Evolutionary conservation across 1,284 basidiomycete genomes (phyloP).

Genomic region (Cryptococcus deneoformans): DNA sequence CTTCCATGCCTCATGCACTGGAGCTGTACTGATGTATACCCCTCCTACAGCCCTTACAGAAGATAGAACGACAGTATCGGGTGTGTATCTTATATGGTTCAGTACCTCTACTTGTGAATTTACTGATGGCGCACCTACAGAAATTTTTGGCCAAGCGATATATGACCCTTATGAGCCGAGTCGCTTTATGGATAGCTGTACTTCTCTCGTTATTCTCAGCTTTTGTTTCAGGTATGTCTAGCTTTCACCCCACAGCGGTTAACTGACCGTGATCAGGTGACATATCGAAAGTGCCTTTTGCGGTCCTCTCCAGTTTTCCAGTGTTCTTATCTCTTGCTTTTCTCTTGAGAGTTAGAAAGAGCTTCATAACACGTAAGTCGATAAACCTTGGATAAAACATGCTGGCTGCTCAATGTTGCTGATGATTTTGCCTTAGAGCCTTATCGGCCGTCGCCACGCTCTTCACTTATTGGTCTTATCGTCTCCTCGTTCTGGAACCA

Average conservation of each 20-base stretch:
- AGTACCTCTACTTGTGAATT: neutral
- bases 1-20: neutral
- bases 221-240: constrained; percentile 14
- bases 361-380: constrained; percentile 34
- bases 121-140: constrained; percentile 9
- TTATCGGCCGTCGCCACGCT: constrained; percentile 2
- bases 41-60: constrained; percentile 7
- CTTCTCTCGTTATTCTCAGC: constrained; percentile 1
- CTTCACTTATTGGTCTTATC: constrained; percentile 14
- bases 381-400: constrained; percentile 6
- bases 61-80: constrained; percentile 35
- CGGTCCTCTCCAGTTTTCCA: constrained; percentile 58
- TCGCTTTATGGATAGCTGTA: constrained; percentile 17
- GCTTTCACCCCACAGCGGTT: neutral
- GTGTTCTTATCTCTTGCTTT: constrained; percentile 44
- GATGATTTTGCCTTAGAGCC: constrained; percentile 5
- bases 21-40: neutral
- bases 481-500: constrained; percentile 19
- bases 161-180: constrained; percentile 16
- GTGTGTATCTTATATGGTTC: constrained; percentile 14
- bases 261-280: neutral
- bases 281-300: constrained; percentile 44
- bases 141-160: constrained; percentile 34
- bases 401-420: neutral
- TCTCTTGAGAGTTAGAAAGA: constrained; percentile 21